phyloP scores from a whole-genome alignment of 495 filamentous ascomycete species.

The Trichocladium uniseriatum region DNA sequence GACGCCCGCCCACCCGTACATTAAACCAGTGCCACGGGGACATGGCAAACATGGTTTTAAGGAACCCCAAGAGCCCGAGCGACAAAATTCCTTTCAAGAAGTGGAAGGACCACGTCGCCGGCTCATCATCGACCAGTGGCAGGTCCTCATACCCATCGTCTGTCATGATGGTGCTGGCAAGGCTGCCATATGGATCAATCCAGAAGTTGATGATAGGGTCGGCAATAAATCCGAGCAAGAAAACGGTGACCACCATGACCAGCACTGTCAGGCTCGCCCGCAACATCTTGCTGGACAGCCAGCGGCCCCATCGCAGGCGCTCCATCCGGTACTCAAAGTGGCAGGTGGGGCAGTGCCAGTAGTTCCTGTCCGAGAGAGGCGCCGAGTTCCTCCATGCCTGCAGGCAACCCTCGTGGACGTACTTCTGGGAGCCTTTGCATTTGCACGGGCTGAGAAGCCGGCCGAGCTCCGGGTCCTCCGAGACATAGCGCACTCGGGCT shows the following conservation, averaged over 20 bases:
- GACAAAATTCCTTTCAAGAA: slow-evolving; percentile 81
- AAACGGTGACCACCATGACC: slow-evolving; percentile 62
- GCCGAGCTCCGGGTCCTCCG: slow-evolving; percentile 62
- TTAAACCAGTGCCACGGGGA: slow-evolving; percentile 72
- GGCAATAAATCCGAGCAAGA: slow-evolving; percentile 77
- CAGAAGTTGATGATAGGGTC: slow-evolving; percentile 89
- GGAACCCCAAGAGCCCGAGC: slow-evolving; percentile 73
- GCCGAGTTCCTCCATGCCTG: slow-evolving; percentile 75
- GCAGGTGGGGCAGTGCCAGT: slow-evolving; percentile 85
- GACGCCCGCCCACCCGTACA: slow-evolving; percentile 46
- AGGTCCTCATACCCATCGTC: slow-evolving; percentile 20
- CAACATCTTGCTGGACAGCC: slow-evolving; percentile 56
- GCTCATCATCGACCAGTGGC: slow-evolving; percentile 35
- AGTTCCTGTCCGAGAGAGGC: slow-evolving; percentile 58
- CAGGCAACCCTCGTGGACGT: slow-evolving; percentile 92
- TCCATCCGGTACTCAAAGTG: slow-evolving; percentile 73
- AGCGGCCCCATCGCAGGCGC: slow-evolving; percentile 64
- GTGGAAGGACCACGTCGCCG: slow-evolving; percentile 62
- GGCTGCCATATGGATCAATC: slow-evolving; percentile 55
- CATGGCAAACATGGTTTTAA: slow-evolving; percentile 67
- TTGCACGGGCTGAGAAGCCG: slow-evolving; percentile 85
- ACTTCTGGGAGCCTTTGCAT: slow-evolving; percentile 85
- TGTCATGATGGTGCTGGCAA: slow-evolving; percentile 30
- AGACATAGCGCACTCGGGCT: slow-evolving; percentile 64
- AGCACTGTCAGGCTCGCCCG: slow-evolving; percentile 57